phyloP scores from a whole-genome alignment of 371 early-diverging fungal genomes.

The Mucor irregularis region DNA sequence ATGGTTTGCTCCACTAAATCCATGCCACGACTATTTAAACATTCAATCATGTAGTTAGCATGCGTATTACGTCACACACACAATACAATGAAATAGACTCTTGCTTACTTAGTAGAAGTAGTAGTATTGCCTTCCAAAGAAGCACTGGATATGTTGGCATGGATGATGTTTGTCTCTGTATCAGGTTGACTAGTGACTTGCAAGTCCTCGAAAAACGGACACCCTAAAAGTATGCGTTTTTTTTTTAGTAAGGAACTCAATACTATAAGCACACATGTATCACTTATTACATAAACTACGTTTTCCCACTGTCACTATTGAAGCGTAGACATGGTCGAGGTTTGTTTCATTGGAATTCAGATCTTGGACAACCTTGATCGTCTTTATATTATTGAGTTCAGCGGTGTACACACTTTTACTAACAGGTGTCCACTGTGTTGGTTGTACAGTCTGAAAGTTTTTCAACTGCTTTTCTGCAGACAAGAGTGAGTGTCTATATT shows the following conservation, averaged over 20 bases:
- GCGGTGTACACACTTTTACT: not conserved
- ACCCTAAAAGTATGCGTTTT: too few relatives aligned
- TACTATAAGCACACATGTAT: not conserved
- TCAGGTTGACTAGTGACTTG: not conserved
- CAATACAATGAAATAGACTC: too few relatives aligned
- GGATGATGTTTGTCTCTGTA: slow-evolving; percentile 4
- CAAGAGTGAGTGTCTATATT: not conserved
- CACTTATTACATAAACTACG: slow-evolving; percentile 8
- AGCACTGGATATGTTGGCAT: slow-evolving; percentile 4
- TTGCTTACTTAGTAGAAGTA: not conserved
- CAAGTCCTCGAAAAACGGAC: slow-evolving; percentile 10
- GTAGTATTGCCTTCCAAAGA: not conserved
- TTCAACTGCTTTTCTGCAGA: slow-evolving; percentile 8
- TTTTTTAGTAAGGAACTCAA: not conserved
- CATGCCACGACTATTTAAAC: too few relatives aligned
- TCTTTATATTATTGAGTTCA: not conserved
- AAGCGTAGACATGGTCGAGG: not conserved
- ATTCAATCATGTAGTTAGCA: not conserved
- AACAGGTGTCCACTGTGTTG: slow-evolving; percentile 4
- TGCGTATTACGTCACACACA: not conserved
- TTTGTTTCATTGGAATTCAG: not conserved
- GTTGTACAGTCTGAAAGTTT: not conserved
- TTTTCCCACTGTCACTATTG: slow-evolving; percentile 1
- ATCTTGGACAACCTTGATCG: slow-evolving; percentile 5
- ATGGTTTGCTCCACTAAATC: slow-evolving; percentile 1